These are phyloP conservation scores for Chlorella vulgaris DNA, from an alignment of 139 green algal species.

Conservation along the genomic window DNA sequence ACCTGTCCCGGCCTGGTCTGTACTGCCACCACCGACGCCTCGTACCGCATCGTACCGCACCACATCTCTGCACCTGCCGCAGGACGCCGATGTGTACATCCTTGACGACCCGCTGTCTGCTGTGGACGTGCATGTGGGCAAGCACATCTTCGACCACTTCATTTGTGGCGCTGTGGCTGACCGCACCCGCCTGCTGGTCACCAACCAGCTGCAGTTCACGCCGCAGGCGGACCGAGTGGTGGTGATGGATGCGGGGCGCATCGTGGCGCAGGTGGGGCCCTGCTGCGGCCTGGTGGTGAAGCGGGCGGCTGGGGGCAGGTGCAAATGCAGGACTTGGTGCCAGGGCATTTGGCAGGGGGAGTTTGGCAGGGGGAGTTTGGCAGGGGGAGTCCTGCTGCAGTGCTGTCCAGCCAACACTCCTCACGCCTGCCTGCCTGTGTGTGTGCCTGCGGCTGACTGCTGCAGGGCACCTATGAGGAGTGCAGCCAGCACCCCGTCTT, in stretches of 20 bases:
- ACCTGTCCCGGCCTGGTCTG: too few species aligned
- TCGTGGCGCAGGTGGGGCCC: slow-evolving; percentile 50
- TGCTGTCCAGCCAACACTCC: too few species aligned
- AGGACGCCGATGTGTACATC: slow-evolving; percentile 88
- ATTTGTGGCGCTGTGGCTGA: slow-evolving; percentile 53
- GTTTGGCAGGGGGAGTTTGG: too few species aligned
- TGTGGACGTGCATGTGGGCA: slow-evolving; percentile 91
- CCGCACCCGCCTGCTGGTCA: slow-evolving; percentile 86
- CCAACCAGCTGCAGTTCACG: slow-evolving; percentile 88
- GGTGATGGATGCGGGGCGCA: slow-evolving; percentile 69
- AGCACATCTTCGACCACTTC: slow-evolving; percentile 83
- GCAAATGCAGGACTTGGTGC: too few species aligned
- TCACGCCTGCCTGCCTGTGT: not conserved
- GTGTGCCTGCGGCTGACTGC: not conserved
- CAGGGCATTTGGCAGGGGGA: too few species aligned
- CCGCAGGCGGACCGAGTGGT: slow-evolving; percentile 74
- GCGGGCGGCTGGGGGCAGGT: too few species aligned
- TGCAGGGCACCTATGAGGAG: slow-evolving; percentile 71
- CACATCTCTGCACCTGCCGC: not conserved
- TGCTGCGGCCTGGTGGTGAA: too few species aligned
- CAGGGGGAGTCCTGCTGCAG: too few species aligned
- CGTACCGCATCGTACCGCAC: too few species aligned
- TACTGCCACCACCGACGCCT: too few species aligned
- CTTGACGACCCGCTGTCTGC: slow-evolving; percentile 94
- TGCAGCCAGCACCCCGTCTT: slow-evolving; percentile 54